Evolutionary conservation across 228 moss, liverwort and hornwort genomes (phyloP).

Genomic region (Sphagnum fallax): DNA sequence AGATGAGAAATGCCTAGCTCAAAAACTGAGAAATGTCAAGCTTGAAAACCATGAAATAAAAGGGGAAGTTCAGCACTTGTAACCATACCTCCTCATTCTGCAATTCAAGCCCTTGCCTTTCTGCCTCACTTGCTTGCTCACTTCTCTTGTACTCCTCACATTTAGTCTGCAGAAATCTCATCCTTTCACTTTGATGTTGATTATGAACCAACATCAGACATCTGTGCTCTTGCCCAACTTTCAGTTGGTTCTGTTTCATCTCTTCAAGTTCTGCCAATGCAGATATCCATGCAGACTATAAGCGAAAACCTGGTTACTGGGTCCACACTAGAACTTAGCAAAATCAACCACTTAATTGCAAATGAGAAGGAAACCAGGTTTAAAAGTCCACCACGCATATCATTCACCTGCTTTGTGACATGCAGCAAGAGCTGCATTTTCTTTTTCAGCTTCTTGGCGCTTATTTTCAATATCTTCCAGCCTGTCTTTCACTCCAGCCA

Average conservation of each 20-base stretch:
- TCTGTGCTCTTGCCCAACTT: no score
- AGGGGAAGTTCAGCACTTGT: not conserved
- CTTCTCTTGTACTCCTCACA: not conserved
- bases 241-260: no score
- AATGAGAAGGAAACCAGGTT: no score
- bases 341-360: no score
- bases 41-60: not conserved
- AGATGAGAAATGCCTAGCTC: not conserved
- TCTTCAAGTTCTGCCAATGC: slow-evolving; percentile 29
- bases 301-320: no score
- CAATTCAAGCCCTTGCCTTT: slow-evolving; percentile 30
- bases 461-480: slow-evolving; percentile 37
- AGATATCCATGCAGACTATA: no score
- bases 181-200: not conserved
- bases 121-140: slow-evolving; percentile 20
- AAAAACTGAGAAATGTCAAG: not conserved
- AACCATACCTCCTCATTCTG: slow-evolving; percentile 22
- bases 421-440: slow-evolving; percentile 33
- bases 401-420: slow-evolving; percentile 49
- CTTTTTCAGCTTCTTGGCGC: slow-evolving; percentile 49
- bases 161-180: not conserved
- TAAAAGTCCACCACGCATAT: not conserved
- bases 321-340: no score
- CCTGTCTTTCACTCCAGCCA: not conserved
- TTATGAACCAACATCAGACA: no score